phyloP scores from a whole-genome alignment of 805 yeast genomes.

The Candida qinlingensis region DNA sequence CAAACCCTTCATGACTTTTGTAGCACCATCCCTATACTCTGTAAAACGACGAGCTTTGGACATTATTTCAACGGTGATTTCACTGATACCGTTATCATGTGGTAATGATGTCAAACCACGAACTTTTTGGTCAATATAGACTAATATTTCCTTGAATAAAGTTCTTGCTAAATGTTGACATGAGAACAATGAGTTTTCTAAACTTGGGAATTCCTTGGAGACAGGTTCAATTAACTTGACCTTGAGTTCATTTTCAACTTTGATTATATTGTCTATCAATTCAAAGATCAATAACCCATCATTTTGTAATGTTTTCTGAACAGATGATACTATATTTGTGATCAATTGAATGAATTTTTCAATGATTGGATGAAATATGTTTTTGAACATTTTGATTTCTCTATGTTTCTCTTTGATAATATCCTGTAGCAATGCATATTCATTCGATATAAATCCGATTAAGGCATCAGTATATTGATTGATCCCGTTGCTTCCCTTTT shows the following conservation, averaged over 20 bases:
- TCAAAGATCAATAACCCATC: slow-evolving; percentile 56
- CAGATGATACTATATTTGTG: slow-evolving; percentile 32
- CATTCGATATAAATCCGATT: slow-evolving; percentile 43
- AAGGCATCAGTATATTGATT: slow-evolving; percentile 48
- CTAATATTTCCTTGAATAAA: slow-evolving; percentile 53
- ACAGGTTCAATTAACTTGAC: slow-evolving; percentile 28
- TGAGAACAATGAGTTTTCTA: slow-evolving; percentile 19
- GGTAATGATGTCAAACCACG: slow-evolving; percentile 44
- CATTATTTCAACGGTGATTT: slow-evolving; percentile 66
- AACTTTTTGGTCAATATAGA: slow-evolving; percentile 49
- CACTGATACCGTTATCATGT: slow-evolving; percentile 66
- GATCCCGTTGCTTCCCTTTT: slow-evolving; percentile 58
- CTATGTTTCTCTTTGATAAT: slow-evolving; percentile 31
- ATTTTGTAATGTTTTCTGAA: slow-evolving; percentile 37
- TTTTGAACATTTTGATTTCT: slow-evolving; percentile 26
- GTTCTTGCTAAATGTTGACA: slow-evolving; percentile 30
- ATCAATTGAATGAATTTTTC: slow-evolving; percentile 36
- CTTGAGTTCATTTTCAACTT: slow-evolving; percentile 21
- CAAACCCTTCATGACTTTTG: slow-evolving; percentile 42
- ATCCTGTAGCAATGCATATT: slow-evolving; percentile 40
- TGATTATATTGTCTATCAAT: slow-evolving; percentile 43
- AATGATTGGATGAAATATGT: slow-evolving; percentile 31
- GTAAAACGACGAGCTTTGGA: slow-evolving; percentile 61
- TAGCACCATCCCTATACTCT: slow-evolving; percentile 52
- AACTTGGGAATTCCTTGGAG: slow-evolving; percentile 13